These are phyloP conservation scores for Lyophyllum semitale DNA, from an alignment of 768 basidiomycete species.

Conservation along the genomic window DNA sequence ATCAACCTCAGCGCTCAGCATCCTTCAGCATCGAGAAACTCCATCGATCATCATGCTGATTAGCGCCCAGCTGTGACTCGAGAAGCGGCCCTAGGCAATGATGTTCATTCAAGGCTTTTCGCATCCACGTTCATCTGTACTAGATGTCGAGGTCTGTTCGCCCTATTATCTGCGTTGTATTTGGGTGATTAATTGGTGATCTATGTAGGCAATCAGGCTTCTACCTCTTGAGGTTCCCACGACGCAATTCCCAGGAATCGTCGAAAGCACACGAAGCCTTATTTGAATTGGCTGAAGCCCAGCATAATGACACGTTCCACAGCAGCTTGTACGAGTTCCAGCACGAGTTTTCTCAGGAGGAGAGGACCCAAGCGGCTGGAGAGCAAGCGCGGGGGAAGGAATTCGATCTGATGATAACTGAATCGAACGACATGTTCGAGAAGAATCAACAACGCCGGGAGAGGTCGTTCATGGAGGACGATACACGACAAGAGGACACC, in stretches of 20 bases:
- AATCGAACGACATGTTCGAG: not conserved
- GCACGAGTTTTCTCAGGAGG: conserved; percentile 1
- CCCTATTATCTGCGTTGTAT: not conserved
- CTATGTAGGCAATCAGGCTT: not conserved
- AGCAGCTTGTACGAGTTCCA: not conserved
- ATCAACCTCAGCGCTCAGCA: no score
- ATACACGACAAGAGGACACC: not conserved
- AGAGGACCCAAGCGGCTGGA: not conserved
- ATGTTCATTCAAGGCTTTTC: no score
- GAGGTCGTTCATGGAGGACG: not conserved
- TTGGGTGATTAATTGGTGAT: not conserved
- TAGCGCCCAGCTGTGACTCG: no score
- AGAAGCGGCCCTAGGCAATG: no score
- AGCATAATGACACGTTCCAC: not conserved
- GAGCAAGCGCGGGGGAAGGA: not conserved
- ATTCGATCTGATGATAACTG: not conserved
- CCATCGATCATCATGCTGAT: no score
- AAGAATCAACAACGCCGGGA: not conserved
- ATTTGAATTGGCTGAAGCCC: not conserved
- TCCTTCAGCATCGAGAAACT: no score
- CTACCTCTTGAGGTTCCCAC: not conserved
- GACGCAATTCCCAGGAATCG: not conserved
- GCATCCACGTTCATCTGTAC: not conserved
- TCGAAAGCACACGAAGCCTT: not conserved
- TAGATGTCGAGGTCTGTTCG: not conserved